Conservation (phyloP, 768 basidiomycete species). For the Dioszegia aurantiaca region DNA sequence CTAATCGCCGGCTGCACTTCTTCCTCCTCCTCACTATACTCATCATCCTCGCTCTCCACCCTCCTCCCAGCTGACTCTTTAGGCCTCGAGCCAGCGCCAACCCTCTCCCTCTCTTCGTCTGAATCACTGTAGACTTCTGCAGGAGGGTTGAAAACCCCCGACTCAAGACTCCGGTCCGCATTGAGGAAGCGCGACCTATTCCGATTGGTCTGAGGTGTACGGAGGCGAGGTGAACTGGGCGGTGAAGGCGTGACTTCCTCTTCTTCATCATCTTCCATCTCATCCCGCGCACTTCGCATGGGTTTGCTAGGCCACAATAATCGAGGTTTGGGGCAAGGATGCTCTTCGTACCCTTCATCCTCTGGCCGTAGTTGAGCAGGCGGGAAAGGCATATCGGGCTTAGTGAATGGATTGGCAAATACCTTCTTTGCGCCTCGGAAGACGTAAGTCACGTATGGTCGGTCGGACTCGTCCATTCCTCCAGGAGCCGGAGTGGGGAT, state of each 20-base stretch:
- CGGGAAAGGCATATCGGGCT: constrained; percentile 15
- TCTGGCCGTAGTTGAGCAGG: constrained; percentile 26
- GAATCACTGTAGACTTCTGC: constrained; percentile 12
- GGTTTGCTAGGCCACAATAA: constrained; percentile 35
- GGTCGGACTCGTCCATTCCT: constrained; percentile 23
- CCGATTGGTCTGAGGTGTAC: constrained; percentile 11
- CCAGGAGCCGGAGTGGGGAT: background rate
- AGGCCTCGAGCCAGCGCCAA: background rate
- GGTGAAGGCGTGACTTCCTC: constrained; percentile 15
- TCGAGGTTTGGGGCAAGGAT: constrained; percentile 37
- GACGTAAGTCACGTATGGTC: constrained; percentile 40
- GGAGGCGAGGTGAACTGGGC: constrained; percentile 15
- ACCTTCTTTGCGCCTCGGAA: constrained; percentile 44
- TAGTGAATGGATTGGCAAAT: constrained; percentile 40
- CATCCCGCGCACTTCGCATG: background rate
- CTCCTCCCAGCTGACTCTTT: background rate
- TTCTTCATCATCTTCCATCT: constrained; percentile 8
- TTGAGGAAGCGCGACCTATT: background rate
- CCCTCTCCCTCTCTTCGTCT: constrained; percentile 12
- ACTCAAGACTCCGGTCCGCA: constrained; percentile 4
- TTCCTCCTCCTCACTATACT: too few species aligned
- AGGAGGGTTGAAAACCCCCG: background rate
- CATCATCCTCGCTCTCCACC: constrained; percentile 20
- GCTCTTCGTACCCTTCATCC: constrained; percentile 38
- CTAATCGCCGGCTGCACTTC: constrained; percentile 18